Percentiles rank a stretch among this genome's conserved stretches.
Evolutionary conservation across 352 stramenopile genomes (phyloP).

Genomic region (Blastocystis sp.): DNA sequence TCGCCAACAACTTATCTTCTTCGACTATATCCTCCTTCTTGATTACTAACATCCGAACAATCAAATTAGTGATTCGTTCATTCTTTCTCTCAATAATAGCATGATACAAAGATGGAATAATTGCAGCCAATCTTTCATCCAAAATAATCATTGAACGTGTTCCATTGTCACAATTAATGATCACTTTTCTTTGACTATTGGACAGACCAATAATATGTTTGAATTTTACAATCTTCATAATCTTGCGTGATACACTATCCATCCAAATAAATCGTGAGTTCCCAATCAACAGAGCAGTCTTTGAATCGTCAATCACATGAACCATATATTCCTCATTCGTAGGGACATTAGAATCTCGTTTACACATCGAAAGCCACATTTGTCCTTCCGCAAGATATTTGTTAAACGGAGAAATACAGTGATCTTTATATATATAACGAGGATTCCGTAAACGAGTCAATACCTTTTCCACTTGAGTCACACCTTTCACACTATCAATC

Average conservation of each 20-base stretch:
- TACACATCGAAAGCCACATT: background rate
- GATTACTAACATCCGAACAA: background rate
- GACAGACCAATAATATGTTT: background rate
- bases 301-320: background rate
- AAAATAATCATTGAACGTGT: background rate
- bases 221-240: conserved; percentile 3
- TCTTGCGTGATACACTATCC: background rate
- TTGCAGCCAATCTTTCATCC: background rate
- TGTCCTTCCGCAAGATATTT: conserved; percentile 8
- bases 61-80: conserved; percentile 1
- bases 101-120: background rate
- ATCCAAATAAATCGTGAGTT: conserved; percentile 19
- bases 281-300: background rate
- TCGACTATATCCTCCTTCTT: background rate
- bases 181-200: background rate
- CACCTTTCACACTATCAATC: conserved; percentile 74
- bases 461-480: conserved; percentile 72
- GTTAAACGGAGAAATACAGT: background rate
- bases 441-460: conserved; percentile 71
- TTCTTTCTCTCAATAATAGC: background rate
- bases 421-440: conserved; percentile 62
- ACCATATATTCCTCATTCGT: conserved; percentile 53
- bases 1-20: conserved; percentile 2
- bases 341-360: background rate
- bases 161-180: background rate